Base-by-base conservation (phyloP, 352 stramenopile genomes). In the Phytophthora fragariae region DNA sequence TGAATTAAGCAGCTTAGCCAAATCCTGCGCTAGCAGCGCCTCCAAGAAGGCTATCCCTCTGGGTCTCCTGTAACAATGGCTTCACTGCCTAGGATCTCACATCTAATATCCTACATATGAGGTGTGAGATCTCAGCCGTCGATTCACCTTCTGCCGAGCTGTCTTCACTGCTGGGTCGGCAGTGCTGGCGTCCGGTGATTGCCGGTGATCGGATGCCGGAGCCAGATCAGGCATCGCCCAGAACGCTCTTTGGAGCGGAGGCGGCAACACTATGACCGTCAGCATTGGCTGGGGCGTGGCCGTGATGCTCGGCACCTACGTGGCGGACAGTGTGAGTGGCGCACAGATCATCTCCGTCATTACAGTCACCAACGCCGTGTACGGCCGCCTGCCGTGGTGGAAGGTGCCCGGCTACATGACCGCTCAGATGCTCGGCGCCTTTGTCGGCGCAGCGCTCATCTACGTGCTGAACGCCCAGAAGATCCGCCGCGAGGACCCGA, bases 331-430 rank as follows among this genome's bases (percentile, higher is more conserved):
- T 24, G 59, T 85, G 5, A 88, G 78, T 54, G 79, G 82, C 12
- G 82, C 76, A 5, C 84, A 92, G 52, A 63, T 92, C 47, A 92
- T 90, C 69, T 83, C 82, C 4, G 72, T 85, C 52, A 79, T 92
- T 21, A 86, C 82, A 0, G 46, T 88, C 56, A 77, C 82, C 29
- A 80, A 85, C 37, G 82, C 79, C 14, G 64, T 84, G 24, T 88
- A 80, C 68, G 56, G 65, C n/a, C 62, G 72, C 15, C 47, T 92
- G 46, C 69, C 80, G 57, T 88, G 79, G 81, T 65, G 67, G 65
- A 87, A 88, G 47, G 70, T 88, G 12, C 79, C 77, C 0, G 73
- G 73, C 14, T 91, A 88, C 62, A 67, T 85, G 24, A 12, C 76
- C 6, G 66, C 79, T 15, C 81, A 89, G 39, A 68, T 69, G 2